Conservation (phyloP, 2,329 filamentous ascomycete species). For the Paraphaeosphaeria sporulosa region DNA sequence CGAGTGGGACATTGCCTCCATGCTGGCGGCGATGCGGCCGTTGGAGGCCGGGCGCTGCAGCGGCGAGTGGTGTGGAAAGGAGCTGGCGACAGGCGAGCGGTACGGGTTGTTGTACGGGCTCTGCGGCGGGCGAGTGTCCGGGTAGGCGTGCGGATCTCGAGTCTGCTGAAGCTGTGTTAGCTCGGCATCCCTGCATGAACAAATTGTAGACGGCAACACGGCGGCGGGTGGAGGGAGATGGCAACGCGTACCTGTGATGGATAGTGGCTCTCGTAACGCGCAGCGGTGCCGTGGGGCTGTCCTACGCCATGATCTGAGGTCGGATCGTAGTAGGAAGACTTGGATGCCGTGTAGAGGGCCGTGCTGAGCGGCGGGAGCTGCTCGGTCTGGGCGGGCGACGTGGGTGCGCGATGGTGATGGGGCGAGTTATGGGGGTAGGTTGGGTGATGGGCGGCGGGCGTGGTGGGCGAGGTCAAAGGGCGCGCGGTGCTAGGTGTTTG, state of each 20-base stretch:
- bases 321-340: slow-evolving; percentile 57
- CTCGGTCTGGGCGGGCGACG: slow-evolving; percentile 47
- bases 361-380: slow-evolving; percentile 51
- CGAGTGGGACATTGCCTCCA: slow-evolving; percentile 49
- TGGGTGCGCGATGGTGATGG: slow-evolving; percentile 41
- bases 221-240: slow-evolving; percentile 3
- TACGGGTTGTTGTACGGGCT: slow-evolving; percentile 49
- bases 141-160: slow-evolving; percentile 46
- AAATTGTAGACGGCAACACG: slow-evolving; percentile 7
- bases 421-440: slow-evolving; percentile 27
- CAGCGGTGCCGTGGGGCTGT: slow-evolving; percentile 27
- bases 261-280: slow-evolving; percentile 45
- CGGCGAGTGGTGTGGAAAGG: slow-evolving; percentile 46
- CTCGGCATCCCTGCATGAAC: slow-evolving; percentile 23
- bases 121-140: slow-evolving; percentile 40
- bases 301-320: slow-evolving; percentile 54
- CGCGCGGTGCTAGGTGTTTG: slow-evolving; percentile 42
- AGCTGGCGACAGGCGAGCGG: slow-evolving; percentile 44
- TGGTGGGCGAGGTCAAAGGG: slow-evolving; percentile 43
- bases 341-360: slow-evolving; percentile 50
- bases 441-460: slow-evolving; percentile 36
- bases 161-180: slow-evolving; percentile 37
- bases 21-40: slow-evolving; percentile 38
- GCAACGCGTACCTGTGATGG: slow-evolving; percentile 39
- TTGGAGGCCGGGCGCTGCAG: slow-evolving; percentile 49